phyloP scores from a whole-genome alignment of 139 green algal species.

The Chlamydomonas sp. region DNA sequence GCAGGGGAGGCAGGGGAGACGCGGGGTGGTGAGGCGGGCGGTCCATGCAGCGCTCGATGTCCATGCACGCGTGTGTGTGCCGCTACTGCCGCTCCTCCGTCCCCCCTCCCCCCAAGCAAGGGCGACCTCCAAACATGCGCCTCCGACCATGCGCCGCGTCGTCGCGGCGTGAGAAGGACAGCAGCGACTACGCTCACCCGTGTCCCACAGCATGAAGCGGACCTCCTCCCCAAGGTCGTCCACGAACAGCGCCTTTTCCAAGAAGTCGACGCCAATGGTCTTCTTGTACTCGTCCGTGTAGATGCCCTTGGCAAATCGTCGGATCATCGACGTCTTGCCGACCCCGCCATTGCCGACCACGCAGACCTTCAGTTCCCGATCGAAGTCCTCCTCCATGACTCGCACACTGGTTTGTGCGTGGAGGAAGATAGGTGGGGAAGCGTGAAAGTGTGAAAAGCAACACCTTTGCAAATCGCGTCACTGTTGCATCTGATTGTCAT shows the following conservation, averaged over 20 bases:
- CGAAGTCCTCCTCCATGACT: slow-evolving; percentile 33
- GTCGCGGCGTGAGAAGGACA: too few relatives aligned
- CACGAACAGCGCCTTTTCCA: slow-evolving; percentile 64
- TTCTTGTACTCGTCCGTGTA: slow-evolving; percentile 74
- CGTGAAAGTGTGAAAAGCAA: too few relatives aligned
- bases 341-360: slow-evolving; percentile 69
- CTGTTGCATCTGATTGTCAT: too few relatives aligned
- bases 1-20: not conserved
- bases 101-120: too few relatives aligned
- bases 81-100: too few relatives aligned
- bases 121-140: too few relatives aligned
- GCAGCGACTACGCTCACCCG: too few relatives aligned
- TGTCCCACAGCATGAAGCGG: slow-evolving; percentile 73
- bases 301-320: slow-evolving; percentile 54
- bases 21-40: too few relatives aligned
- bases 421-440: slow-evolving; percentile 1
- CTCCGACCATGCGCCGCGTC: too few relatives aligned
- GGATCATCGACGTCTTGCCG: slow-evolving; percentile 71
- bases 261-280: slow-evolving; percentile 77
- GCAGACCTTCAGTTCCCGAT: slow-evolving; percentile 46
- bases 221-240: slow-evolving; percentile 58
- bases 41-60: too few relatives aligned
- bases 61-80: too few relatives aligned
- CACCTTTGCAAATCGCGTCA: too few relatives aligned
- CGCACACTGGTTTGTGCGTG: not conserved